Percentiles rank a stretch among this genome's conserved stretches.
Evolutionary conservation across 177 flowering plant genomes (phyloP).

Genomic region (Vitis hybrid): DNA sequence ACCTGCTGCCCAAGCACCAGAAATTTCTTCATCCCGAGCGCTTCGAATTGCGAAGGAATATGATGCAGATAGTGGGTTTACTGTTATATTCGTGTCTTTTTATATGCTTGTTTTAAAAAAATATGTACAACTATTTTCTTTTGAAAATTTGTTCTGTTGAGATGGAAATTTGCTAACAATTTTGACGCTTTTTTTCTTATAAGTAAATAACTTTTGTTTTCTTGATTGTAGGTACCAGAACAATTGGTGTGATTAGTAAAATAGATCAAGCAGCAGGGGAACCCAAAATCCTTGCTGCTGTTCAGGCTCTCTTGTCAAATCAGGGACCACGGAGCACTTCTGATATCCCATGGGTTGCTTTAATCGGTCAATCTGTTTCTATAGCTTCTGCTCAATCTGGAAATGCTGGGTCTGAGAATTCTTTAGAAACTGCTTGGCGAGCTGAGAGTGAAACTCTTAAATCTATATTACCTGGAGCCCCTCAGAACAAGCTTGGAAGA

Average conservation of each 20-base stretch:
- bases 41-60: conserved; percentile 79
- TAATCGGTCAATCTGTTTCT: conserved; percentile 97
- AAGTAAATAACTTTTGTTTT: neutral
- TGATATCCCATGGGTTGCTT: conserved; percentile 96
- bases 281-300: conserved; percentile 90
- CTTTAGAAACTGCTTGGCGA: conserved; percentile 97
- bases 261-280: conserved; percentile 94
- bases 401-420: conserved; percentile 73
- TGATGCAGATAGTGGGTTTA: conserved; percentile 71
- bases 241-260: conserved; percentile 94
- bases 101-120: too few relatives aligned
- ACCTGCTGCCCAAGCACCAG: conserved; percentile 94
- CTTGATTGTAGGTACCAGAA: conserved; percentile 73
- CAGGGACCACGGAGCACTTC: conserved; percentile 91
- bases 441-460: conserved; percentile 97
- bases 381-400: conserved; percentile 97
- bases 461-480: conserved; percentile 86
- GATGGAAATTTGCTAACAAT: too few relatives aligned
- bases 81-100: neutral
- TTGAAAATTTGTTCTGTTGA: too few relatives aligned
- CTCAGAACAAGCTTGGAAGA: conserved; percentile 92
- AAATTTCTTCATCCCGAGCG: conserved; percentile 83
- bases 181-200: too few relatives aligned
- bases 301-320: conserved; percentile 85
- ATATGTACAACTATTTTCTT: too few relatives aligned